Evolutionary conservation across 148 eudicot genomes (phyloP), one percentile per base, ranked within the genome.

Genomic region (Persicaria tinctoria): DNA sequence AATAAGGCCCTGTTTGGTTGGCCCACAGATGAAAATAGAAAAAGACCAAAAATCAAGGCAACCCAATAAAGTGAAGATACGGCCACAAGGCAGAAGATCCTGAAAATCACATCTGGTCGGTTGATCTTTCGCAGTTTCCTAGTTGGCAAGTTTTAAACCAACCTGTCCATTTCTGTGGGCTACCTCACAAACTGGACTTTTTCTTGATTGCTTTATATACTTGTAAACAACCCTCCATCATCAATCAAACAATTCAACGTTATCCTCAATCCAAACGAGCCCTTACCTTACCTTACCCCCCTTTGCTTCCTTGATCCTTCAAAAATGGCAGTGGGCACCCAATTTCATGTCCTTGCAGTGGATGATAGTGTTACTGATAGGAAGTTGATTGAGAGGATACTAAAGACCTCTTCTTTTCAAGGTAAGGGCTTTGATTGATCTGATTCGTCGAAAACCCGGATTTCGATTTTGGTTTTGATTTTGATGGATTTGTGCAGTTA

Each of bases 281-380:
- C 53, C 53, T 50, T 9, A 32, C 53, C 12, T 50, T 6, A 11
- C 8, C 10, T 49, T 49, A 7, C 51, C 51, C 11, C 51, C 11
- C 8, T 23, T 17, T 53, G 2, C 8, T 59, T 8, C 18, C 60
- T 55, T 55, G 60, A 5, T 0, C 27, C 55, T 13, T 51, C 16
- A 14, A 57, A 17, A 27, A 66, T 66, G 70, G 70, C 70, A 13
- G 48, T 82, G 62, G 81, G 70, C 57, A 74, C 78, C 44, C 79
- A 74, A 72, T 82, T 59, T 62, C 83, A 83, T 75, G 83, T 83
- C 38, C 85, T 83, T 53, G 83, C 83, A 0, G 85, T 83, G 23
- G 85, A 83, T 54, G 85, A 83, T 72, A 83, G 85, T 75, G 13
- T 75, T 64, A 80, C 80, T 48, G 85, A 83, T 56, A 78, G 85